Evolutionary conservation across 306 rosid species (phyloP).

Genomic region (Pueraria montana): DNA sequence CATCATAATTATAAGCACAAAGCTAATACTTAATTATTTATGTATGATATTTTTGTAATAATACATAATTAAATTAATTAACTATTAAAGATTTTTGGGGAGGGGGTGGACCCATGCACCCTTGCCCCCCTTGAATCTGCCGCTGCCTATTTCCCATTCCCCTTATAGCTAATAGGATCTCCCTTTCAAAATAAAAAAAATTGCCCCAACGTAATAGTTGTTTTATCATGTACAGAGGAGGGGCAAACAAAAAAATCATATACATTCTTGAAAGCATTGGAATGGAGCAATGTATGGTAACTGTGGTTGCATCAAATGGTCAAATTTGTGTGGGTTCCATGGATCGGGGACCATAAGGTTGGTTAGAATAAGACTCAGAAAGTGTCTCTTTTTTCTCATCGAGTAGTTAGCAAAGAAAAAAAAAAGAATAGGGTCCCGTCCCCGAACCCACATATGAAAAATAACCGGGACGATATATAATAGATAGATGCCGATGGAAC

Average conservation of each 20-base stretch:
- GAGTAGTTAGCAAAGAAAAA: background rate
- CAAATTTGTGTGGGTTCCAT: slow-evolving; percentile 31
- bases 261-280: background rate
- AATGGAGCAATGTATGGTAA: background rate
- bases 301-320: background rate
- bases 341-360: slow-evolving; percentile 7
- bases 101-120: background rate
- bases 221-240: background rate
- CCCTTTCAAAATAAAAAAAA: background rate
- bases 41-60: no score
- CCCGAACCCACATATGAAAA: slow-evolving; percentile 27
- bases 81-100: background rate
- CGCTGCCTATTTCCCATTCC: background rate
- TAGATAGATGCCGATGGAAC: slow-evolving; percentile 7
- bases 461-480: background rate
- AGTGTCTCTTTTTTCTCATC: background rate
- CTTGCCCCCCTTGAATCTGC: background rate
- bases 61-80: background rate
- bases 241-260: background rate
- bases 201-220: background rate
- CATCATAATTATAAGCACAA: no score
- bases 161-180: background rate
- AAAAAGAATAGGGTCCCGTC: slow-evolving; percentile 23
- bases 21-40: no score
- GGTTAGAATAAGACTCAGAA: slow-evolving; percentile 42